phyloP scores from a whole-genome alignment of 1,139 yeast species.

The Yamadazyma aaseri region DNA sequence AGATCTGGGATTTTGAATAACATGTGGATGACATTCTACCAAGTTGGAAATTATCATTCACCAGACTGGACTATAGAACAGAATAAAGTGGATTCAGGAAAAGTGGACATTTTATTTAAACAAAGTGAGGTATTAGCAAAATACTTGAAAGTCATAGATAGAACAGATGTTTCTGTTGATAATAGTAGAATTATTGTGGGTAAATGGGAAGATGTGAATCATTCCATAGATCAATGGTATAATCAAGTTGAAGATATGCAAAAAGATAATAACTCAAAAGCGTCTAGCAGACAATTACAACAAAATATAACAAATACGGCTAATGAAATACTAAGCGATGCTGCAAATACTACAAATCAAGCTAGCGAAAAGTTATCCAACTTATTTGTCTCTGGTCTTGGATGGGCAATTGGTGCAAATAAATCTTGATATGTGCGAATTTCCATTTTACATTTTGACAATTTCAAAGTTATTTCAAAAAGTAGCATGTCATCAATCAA shows the following conservation, averaged over 20 bases:
- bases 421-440: not conserved
- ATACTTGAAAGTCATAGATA: constrained; percentile 26
- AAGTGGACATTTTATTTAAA: constrained; percentile 24
- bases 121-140: constrained; percentile 52
- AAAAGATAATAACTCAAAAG: constrained; percentile 3
- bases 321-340: constrained; percentile 32
- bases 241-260: constrained; percentile 10
- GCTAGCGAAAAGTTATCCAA: constrained; percentile 52
- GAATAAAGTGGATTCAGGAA: constrained; percentile 18
- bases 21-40: constrained; percentile 63
- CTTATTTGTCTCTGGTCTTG: constrained; percentile 56
- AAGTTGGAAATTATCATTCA: constrained; percentile 55
- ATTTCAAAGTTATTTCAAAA: not conserved
- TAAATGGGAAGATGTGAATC: constrained; percentile 38
- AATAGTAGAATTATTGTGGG: constrained; percentile 29
- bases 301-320: constrained; percentile 18
- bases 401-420: constrained; percentile 68
- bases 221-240: constrained; percentile 25
- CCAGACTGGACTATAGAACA: constrained; percentile 44
- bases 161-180: constrained; percentile 21
- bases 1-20: constrained; percentile 25
- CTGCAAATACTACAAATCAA: constrained; percentile 32
- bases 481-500: constrained; percentile 21
- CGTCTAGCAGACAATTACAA: constrained; percentile 11
- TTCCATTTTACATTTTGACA: not conserved